Base-by-base conservation (phyloP, 306 rosid species). In the Citrullus amarus region DNA sequence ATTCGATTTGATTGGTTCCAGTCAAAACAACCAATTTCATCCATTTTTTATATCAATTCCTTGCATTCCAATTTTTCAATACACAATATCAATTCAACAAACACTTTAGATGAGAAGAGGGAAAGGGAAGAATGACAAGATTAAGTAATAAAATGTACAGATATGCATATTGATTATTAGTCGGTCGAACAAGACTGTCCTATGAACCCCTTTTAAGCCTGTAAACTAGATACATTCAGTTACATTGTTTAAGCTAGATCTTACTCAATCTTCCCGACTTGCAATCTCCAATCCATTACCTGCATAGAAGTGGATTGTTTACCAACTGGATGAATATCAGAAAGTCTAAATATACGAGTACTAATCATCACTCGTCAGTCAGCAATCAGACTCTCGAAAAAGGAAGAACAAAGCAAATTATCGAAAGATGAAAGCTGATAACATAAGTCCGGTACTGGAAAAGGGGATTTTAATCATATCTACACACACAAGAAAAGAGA, bases 281-380 rank as follows among this genome's bases (percentile, higher is more conserved):
- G 94, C 93, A 73, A 88, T 88, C 84, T 93, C 97, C 88, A 93
- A 78, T n/a, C 96, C 96, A 81, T 93, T 93, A 54, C 97, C 96
- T 92, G 89, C 79, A 61, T 13, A 25, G 77, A 72, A 1, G 28
- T 72, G 38, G 39, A 46, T 46, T 6, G n/a, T 12, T 48, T 25
- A 71, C 41, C 2, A 71, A 71, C 12, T 71, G 11, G 28, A 9
- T 8, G 43, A 72, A 48, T 71, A 71, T 50, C 59, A 48, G 58
- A 28, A 50, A 12, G 44, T 28, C 25, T 46, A 70, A 43, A 43
- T 72, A 18, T 8, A 13, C 41, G 9, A 41, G 2, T 77, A 18
- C 3, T 34, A 17, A 4, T 65, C 28, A 34, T 9, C 50, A 69
- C n/a, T 44, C 56, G 44, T 69, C 56, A 69, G 1, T 30, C 16